Base-by-base conservation (phyloP, 1,284 basidiomycete genomes). In the Austroboletus novae-zelandiae region DNA sequence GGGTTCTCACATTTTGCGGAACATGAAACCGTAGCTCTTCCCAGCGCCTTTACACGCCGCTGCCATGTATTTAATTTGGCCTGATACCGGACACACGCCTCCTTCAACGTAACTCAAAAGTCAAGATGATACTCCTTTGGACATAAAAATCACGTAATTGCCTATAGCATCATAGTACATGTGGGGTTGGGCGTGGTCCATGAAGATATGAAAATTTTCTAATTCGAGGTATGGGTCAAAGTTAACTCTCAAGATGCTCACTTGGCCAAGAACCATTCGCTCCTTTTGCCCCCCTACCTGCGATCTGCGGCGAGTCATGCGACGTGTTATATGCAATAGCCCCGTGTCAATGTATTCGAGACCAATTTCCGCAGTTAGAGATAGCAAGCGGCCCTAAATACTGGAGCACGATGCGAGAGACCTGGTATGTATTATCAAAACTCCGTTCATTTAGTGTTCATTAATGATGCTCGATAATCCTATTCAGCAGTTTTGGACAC, bases 401-500 rank as follows among this genome's bases (percentile, higher is more conserved):
- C 30, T 31, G 44, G 32, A 36, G 25, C 43, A 52, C 43, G 37
- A 30, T 25, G 39, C 42, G 50, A 48, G 20, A 30, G n/a, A 43
- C 45, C 37, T 44, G 17, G 41, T 43, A 23, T 23, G 41, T 43
- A 23, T 23, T 47, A 59, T 55, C 53, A 37, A 51, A 57, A 50
- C 54, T 54, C 62, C 64, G 60, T 67, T 66, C 53, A 64, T 23
- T 64, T 56, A 56, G 14, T 4, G 27, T 59, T 56, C 57, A 62
- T 69, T 62, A 59, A 65, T 61, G 41, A 52, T 9, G 25, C 23
- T 35, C 51, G 57, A 63, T 61, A 56, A 62, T 65, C 59, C 63
- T 68, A 59, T 47, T 52, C 43, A 20, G 64, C 53, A 35, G 57
- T 62, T 60, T 74, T 80, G 44, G 65, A 70, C 67, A 83, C 65